Conservation (phyloP, 495 filamentous ascomycete genomes). For the Penicillium bovifimosum region DNA sequence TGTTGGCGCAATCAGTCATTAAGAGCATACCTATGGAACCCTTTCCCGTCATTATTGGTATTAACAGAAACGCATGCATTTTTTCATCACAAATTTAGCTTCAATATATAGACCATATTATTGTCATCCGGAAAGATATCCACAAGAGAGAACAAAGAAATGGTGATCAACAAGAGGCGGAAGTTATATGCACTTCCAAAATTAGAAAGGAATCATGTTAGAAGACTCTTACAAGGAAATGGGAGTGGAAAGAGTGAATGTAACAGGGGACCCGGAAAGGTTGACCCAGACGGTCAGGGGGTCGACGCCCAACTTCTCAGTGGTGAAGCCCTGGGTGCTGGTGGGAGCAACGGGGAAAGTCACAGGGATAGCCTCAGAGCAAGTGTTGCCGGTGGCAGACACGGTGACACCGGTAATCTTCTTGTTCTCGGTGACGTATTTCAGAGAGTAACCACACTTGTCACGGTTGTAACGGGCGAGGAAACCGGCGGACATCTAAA, state of each 20-base stretch:
- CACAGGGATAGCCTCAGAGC: conserved; percentile 49
- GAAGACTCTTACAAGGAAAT: conserved; percentile 31
- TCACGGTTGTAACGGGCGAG: conserved; percentile 50
- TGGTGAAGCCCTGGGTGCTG: conserved; percentile 38
- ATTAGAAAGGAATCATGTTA: not conserved
- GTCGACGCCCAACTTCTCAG: conserved; percentile 54
- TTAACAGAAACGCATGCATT: not conserved
- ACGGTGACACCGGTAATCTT: conserved; percentile 50
- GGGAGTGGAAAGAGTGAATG: conserved; percentile 45
- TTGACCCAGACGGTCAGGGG: conserved; percentile 56
- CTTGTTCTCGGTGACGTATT: conserved; percentile 36
- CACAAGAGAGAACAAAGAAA: not conserved
- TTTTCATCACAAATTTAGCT: not conserved
- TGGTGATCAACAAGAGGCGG: not conserved
- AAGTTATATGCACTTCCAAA: not conserved
- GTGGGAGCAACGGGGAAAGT: conserved; percentile 47
- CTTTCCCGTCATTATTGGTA: not conserved
- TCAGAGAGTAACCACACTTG: conserved; percentile 46
- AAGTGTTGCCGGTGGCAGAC: conserved; percentile 46
- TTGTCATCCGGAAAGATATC: conserved; percentile 5
- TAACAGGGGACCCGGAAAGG: conserved; percentile 48
- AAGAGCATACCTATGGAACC: not conserved
- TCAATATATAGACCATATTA: conserved; percentile 1
- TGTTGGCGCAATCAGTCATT: not conserved
- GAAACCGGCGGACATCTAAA: conserved; percentile 46